Evolutionary conservation across 192 early-diverging fungal species (phyloP).

Genomic region (Backusella tuberculispora): DNA sequence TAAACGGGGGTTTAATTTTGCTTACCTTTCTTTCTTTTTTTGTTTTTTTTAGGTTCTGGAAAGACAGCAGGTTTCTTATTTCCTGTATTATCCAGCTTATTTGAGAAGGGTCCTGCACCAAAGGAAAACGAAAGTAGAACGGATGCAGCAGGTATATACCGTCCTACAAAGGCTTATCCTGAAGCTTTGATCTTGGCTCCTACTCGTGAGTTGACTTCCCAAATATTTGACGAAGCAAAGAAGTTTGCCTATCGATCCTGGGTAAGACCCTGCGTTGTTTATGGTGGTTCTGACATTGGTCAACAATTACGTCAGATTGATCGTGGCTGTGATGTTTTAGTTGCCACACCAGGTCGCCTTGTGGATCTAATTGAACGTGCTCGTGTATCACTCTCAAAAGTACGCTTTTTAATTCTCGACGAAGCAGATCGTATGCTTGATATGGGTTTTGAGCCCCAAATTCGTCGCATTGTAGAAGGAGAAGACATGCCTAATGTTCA

Average conservation of each 20-base stretch:
- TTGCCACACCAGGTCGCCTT: conserved; percentile 97
- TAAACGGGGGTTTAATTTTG: not conserved
- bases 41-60: conserved; percentile 65
- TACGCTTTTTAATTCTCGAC: conserved; percentile 89
- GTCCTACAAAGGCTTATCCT: conserved; percentile 70
- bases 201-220: conserved; percentile 93
- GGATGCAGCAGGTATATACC: conserved; percentile 25
- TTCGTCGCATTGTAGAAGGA: conserved; percentile 86
- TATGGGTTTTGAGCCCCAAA: conserved; percentile 92
- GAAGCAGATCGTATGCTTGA: conserved; percentile 99
- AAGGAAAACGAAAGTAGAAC: not conserved
- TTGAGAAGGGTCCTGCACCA: conserved; percentile 66
- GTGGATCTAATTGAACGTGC: conserved; percentile 90
- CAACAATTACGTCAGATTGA: conserved; percentile 87
- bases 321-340: conserved; percentile 90
- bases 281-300: conserved; percentile 93
- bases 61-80: conserved; percentile 98
- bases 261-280: conserved; percentile 91
- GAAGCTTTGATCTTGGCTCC: conserved; percentile 88
- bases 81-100: conserved; percentile 91
- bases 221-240: conserved; percentile 91
- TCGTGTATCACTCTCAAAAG: conserved; percentile 75
- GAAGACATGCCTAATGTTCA: conserved; percentile 74
- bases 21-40: not conserved
- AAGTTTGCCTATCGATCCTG: conserved; percentile 88